Conservation (phyloP, 768 basidiomycete species). For the Pleurotus cornucopiae region DNA sequence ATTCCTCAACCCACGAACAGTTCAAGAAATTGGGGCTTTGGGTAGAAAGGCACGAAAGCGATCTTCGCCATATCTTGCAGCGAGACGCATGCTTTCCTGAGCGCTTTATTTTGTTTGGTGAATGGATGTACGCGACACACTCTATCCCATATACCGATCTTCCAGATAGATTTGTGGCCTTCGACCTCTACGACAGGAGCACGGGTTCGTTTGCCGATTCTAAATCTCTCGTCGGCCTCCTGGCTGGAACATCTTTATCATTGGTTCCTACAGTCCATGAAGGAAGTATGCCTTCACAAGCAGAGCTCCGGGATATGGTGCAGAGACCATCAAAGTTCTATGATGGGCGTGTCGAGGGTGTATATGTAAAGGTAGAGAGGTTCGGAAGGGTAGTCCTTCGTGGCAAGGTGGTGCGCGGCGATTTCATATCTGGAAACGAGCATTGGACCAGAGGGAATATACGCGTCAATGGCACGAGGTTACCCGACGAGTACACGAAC, state of each 20-base stretch:
- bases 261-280: constrained; percentile 41
- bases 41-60: constrained; percentile 45
- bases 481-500: too few species aligned
- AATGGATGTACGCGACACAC: constrained; percentile 62
- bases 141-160: constrained; percentile 54
- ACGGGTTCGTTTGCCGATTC: constrained; percentile 36
- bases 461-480: constrained; percentile 27
- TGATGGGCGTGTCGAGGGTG: constrained; percentile 48
- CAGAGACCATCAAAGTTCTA: constrained; percentile 38
- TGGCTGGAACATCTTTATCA: constrained; percentile 34
- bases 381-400: constrained; percentile 34
- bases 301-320: constrained; percentile 40
- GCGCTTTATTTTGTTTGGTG: constrained; percentile 57
- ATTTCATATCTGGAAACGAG: constrained; percentile 62
- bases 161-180: constrained; percentile 54
- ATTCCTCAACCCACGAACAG: constrained; percentile 51
- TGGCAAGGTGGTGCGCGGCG: constrained; percentile 54
- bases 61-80: constrained; percentile 37
- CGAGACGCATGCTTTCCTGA: constrained; percentile 50
- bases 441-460: constrained; percentile 49
- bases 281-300: constrained; percentile 35
- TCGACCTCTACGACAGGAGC: constrained; percentile 54
- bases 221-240: constrained; percentile 25
- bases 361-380: constrained; percentile 54
- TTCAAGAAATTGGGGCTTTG: constrained; percentile 55